phyloP scores from a whole-genome alignment of 768 basidiomycete species.

The Hemileccinum impolitum region DNA sequence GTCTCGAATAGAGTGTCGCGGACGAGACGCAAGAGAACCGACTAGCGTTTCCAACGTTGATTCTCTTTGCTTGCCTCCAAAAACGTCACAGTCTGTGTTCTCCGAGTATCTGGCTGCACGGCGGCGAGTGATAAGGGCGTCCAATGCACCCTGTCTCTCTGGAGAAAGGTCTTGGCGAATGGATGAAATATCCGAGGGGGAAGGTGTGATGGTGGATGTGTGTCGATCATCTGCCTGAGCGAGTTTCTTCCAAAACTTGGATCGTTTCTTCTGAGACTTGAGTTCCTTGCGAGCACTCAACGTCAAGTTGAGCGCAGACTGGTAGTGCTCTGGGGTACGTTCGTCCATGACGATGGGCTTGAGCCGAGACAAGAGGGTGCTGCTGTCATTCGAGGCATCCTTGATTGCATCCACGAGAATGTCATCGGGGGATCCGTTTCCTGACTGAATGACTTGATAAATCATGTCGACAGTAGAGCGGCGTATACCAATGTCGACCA shows the following conservation, averaged over 20 bases:
- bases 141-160: conserved; percentile 33
- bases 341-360: conserved; percentile 33
- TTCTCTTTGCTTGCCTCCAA: conserved; percentile 17
- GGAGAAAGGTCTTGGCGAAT: conserved; percentile 24
- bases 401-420: conserved; percentile 43
- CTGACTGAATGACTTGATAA: conserved; percentile 18
- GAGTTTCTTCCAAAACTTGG: conserved; percentile 46
- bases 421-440: conserved; percentile 37
- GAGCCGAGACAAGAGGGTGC: conserved; percentile 42
- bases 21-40: conserved; percentile 22
- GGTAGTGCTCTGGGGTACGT: conserved; percentile 41
- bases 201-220: conserved; percentile 24
- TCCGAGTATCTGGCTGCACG: conserved; percentile 12
- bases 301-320: conserved; percentile 44
- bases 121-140: conserved; percentile 34
- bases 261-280: conserved; percentile 39
- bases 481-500: conserved; percentile 29
- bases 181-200: conserved; percentile 31
- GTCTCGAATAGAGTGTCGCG: conserved; percentile 16
- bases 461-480: conserved; percentile 21
- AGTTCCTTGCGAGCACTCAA: conserved; percentile 44
- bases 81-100: conserved; percentile 20
- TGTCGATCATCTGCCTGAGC: conserved; percentile 33
- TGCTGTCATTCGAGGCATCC: conserved; percentile 37
- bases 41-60: conserved; percentile 19